A percentile compares a stretch with the other conserved stretches of the same genome.
Evolutionary conservation across 139 green algal species (phyloP).

Genomic region (Zygnema cylindricum): DNA sequence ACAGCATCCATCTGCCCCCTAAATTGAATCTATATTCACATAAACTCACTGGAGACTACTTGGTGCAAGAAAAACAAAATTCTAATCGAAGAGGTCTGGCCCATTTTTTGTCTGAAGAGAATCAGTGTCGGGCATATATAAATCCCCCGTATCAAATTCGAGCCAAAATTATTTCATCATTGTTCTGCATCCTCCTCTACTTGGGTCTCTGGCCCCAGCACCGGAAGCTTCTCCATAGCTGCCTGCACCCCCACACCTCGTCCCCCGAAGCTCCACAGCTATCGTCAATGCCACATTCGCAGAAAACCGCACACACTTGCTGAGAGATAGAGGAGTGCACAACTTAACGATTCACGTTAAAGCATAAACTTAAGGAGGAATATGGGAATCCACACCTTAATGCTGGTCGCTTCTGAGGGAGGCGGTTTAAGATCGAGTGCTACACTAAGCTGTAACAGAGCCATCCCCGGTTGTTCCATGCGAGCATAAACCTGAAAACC

Average conservation of each 20-base stretch:
- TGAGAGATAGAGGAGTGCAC: not conserved
- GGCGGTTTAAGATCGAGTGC: conserved; percentile 87
- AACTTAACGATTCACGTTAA: not conserved
- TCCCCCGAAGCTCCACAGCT: not conserved
- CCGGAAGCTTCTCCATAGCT: conserved; percentile 17
- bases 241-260: conserved; percentile 12
- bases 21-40: too few species aligned
- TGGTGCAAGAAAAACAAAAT: too few species aligned
- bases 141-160: too few species aligned
- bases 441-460: conserved; percentile 75
- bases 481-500: conserved; percentile 73
- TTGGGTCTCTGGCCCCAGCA: not conserved
- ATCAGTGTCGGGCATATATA: too few species aligned
- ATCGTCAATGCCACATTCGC: not conserved
- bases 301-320: not conserved
- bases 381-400: conserved; percentile 71
- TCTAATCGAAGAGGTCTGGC: too few species aligned
- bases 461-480: conserved; percentile 73
- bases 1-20: too few species aligned
- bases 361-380: not conserved
- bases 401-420: conserved; percentile 78
- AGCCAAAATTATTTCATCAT: too few species aligned
- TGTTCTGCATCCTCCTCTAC: not conserved
- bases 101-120: too few species aligned
- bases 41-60: too few species aligned